Percentiles rank a stretch among this genome's conserved stretches.
phyloP scores from a whole-genome alignment of 192 early-diverging fungal species.

The Linnemannia hyalina region DNA sequence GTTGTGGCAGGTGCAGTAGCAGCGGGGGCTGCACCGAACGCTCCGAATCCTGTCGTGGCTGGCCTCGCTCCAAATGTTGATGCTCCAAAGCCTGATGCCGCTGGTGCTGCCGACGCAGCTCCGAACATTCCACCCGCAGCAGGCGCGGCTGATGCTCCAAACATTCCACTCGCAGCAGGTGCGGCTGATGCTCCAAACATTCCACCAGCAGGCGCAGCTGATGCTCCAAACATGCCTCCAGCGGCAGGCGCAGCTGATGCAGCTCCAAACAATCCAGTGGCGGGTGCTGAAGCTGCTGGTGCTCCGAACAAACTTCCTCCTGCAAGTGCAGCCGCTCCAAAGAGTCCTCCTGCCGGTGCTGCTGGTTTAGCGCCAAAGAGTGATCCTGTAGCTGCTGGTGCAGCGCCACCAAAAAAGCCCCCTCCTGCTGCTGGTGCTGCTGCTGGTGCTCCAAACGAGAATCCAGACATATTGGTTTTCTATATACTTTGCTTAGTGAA shows the following conservation, averaged over 20 bases:
- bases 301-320: constrained; percentile 17
- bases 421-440: constrained; percentile 28
- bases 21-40: constrained; percentile 34
- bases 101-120: constrained; percentile 15
- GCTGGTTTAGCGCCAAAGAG: constrained; percentile 44
- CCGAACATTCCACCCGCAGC: constrained; percentile 21
- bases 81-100: constrained; percentile 41
- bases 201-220: constrained; percentile 26
- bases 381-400: constrained; percentile 19
- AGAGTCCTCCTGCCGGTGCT: constrained; percentile 28
- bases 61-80: constrained; percentile 37
- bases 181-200: constrained; percentile 47
- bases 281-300: constrained; percentile 16
- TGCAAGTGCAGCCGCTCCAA: constrained; percentile 28
- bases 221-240: constrained; percentile 27
- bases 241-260: constrained; percentile 7
- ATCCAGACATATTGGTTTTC: constrained; percentile 35
- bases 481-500: neutral
- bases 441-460: constrained; percentile 47
- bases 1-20: constrained; percentile 27
- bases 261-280: constrained; percentile 22
- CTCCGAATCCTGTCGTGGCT: constrained; percentile 33
- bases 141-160: constrained; percentile 40
- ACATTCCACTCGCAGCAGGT: constrained; percentile 20
- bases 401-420: constrained; percentile 7